Percentiles rank a stretch among this genome's conserved stretches.
These are phyloP conservation scores for Fusarium praegraminearum DNA, from an alignment of 2,329 filamentous ascomycete genomes.

Conservation along the genomic window DNA sequence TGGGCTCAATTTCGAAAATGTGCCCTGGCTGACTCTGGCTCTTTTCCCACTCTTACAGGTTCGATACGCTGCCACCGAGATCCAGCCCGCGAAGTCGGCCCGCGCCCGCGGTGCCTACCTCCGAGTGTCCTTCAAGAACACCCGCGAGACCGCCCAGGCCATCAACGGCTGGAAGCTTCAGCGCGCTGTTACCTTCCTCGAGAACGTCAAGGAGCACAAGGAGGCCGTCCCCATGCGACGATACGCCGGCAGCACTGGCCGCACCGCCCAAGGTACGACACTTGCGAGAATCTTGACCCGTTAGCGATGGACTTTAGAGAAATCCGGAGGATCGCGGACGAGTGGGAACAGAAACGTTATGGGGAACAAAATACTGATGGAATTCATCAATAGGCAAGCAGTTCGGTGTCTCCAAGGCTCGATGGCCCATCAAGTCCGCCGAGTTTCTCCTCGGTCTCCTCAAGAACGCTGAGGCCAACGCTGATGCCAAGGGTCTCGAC, in stretches of 20 bases:
- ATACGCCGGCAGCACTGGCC: conserved; percentile 95
- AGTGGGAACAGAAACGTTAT: conserved; percentile 7
- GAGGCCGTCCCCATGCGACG: conserved; percentile 99
- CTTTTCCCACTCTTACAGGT: conserved; percentile 66
- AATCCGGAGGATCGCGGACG: conserved; percentile 20
- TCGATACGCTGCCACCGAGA: conserved; percentile 94
- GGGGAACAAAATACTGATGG: conserved; percentile 46
- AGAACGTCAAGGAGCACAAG: conserved; percentile 97
- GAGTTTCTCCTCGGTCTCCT: conserved; percentile 97
- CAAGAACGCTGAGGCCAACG: conserved; percentile 97
- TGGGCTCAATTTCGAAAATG: conserved; percentile 17
- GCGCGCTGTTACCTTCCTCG: conserved; percentile 95
- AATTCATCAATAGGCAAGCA: conserved; percentile 80
- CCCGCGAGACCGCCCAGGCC: conserved; percentile 98
- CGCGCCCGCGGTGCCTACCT: conserved; percentile 99
- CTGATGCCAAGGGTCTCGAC: conserved; percentile 96
- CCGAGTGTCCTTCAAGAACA: conserved; percentile 99
- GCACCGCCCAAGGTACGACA: conserved; percentile 94
- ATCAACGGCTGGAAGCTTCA: conserved; percentile 99
- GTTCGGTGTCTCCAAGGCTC: conserved; percentile 97
- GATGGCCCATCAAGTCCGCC: conserved; percentile 99
- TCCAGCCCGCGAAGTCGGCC: conserved; percentile 91
- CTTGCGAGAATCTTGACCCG: background rate
- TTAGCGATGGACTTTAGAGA: conserved; percentile 19
- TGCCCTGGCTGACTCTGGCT: conserved; percentile 44